phyloP scores from a whole-genome alignment of 805 yeast species.

The Zygotorulaspora chibaensis region DNA sequence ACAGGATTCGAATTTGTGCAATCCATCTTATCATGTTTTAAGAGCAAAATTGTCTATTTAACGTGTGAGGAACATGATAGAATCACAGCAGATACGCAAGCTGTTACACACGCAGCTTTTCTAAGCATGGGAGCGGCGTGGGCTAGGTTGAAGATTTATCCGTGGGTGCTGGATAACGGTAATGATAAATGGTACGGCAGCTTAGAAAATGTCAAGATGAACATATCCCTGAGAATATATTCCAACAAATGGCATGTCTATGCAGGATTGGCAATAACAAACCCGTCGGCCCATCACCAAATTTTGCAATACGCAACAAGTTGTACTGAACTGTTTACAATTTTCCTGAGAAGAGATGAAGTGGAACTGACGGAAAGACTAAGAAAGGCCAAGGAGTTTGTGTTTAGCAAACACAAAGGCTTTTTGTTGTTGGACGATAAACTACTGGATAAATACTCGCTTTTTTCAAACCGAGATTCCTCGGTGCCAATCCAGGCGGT shows the following conservation, averaged over 20 bases:
- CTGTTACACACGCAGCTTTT: constrained; percentile 97
- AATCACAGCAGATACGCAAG: constrained; percentile 97
- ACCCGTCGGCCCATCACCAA: constrained; percentile 90
- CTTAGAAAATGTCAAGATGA: constrained; percentile 90
- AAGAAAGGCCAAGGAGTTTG: constrained; percentile 61
- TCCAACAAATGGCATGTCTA: constrained; percentile 97
- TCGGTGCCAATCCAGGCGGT: constrained; percentile 10
- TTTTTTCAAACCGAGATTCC: constrained; percentile 52
- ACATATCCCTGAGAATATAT: constrained; percentile 83
- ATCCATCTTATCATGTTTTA: constrained; percentile 60
- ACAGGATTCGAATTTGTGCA: constrained; percentile 59
- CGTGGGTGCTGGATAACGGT: constrained; percentile 56
- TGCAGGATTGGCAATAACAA: constrained; percentile 94
- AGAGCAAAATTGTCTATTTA: constrained; percentile 71
- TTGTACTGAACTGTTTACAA: constrained; percentile 72
- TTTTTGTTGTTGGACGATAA: constrained; percentile 71
- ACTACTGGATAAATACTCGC: constrained; percentile 71
- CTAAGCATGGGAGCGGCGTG: constrained; percentile 96
- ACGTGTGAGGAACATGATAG: constrained; percentile 87
- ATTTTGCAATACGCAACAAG: constrained; percentile 85
- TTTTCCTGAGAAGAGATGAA: constrained; percentile 69
- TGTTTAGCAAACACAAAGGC: constrained; percentile 64
- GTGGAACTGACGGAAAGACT: constrained; percentile 58
- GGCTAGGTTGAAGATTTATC: constrained; percentile 77
- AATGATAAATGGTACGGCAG: constrained; percentile 79